Evolutionary conservation across 2,329 filamentous ascomycete species (phyloP).

Genomic region (Penicillium sp.): DNA sequence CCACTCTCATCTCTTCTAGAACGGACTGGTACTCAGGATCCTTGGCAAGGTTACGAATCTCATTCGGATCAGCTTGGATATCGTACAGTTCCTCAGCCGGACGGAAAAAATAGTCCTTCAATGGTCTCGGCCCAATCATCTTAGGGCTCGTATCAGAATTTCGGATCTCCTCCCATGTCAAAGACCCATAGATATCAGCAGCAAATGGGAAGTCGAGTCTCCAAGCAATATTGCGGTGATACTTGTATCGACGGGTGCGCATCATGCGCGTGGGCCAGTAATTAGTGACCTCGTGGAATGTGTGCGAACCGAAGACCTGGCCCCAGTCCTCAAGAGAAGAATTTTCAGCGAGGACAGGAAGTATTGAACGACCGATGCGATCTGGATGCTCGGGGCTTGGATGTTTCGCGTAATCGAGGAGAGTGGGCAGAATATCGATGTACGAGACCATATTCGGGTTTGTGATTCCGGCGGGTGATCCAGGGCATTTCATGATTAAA

Average conservation of each 20-base stretch:
- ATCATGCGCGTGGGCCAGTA: slow-evolving; percentile 53
- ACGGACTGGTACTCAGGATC: not conserved
- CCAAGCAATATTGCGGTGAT: slow-evolving; percentile 53
- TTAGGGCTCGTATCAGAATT: slow-evolving; percentile 26
- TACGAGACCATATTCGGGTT: slow-evolving; percentile 50
- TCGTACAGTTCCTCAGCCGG: slow-evolving; percentile 7
- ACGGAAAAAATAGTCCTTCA: slow-evolving; percentile 4
- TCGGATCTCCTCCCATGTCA: slow-evolving; percentile 49
- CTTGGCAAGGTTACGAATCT: not conserved
- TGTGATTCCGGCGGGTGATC: slow-evolving; percentile 16
- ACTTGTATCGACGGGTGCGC: slow-evolving; percentile 46
- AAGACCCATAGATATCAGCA: slow-evolving; percentile 46
- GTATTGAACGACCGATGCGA: slow-evolving; percentile 38
- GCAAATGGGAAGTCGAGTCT: slow-evolving; percentile 51
- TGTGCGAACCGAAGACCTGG: slow-evolving; percentile 52
- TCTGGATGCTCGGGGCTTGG: slow-evolving; percentile 6
- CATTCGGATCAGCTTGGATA: slow-evolving; percentile 1
- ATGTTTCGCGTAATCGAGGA: slow-evolving; percentile 42
- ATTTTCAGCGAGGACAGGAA: slow-evolving; percentile 33
- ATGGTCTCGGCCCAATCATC: slow-evolving; percentile 3
- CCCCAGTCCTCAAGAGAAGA: slow-evolving; percentile 15
- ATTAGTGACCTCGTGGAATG: slow-evolving; percentile 52
- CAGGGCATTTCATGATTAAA: slow-evolving; percentile 42
- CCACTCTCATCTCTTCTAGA: not conserved
- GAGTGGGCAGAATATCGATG: slow-evolving; percentile 49